Conservation (phyloP, 2,329 filamentous ascomycete genomes). For the Nemania bipapillata region DNA sequence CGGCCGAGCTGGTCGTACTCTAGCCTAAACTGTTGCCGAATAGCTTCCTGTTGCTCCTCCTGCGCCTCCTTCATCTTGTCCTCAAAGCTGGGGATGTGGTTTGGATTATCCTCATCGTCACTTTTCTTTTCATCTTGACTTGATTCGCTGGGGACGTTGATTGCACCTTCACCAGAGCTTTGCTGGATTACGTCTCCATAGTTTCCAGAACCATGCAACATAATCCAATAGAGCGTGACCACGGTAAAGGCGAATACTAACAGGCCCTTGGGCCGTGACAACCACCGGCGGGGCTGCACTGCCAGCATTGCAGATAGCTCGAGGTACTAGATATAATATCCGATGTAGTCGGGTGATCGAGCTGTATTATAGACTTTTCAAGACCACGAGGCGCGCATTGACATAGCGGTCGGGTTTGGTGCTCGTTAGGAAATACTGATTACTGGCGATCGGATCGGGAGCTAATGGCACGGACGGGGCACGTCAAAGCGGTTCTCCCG, state of each 20-base stretch:
- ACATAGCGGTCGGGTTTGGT: constrained; percentile 27
- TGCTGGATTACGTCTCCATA: constrained; percentile 24
- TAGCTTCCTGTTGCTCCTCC: constrained; percentile 50
- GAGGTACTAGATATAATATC: constrained; percentile 22
- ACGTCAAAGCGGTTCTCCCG: background rate
- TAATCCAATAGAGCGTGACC: constrained; percentile 58
- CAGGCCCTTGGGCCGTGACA: constrained; percentile 57
- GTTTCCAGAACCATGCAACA: constrained; percentile 54
- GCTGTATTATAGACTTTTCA: constrained; percentile 17
- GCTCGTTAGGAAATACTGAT: constrained; percentile 15
- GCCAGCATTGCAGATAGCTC: constrained; percentile 48
- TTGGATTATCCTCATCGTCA: constrained; percentile 17
- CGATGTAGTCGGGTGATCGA: background rate
- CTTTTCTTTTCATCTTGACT: constrained; percentile 5
- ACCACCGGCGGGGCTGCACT: constrained; percentile 50
- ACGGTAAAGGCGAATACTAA: constrained; percentile 56
- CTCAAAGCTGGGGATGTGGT: constrained; percentile 42
- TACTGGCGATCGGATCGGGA: background rate
- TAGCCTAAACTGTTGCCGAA: constrained; percentile 53
- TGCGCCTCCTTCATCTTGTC: constrained; percentile 50
- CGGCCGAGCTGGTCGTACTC: constrained; percentile 54
- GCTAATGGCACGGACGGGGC: background rate
- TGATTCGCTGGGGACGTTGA: constrained; percentile 23
- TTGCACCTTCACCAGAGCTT: constrained; percentile 10
- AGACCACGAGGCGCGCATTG: constrained; percentile 3